Evolutionary conservation across 441 rosid species (phyloP).

Genomic region (California macrophylla): DNA sequence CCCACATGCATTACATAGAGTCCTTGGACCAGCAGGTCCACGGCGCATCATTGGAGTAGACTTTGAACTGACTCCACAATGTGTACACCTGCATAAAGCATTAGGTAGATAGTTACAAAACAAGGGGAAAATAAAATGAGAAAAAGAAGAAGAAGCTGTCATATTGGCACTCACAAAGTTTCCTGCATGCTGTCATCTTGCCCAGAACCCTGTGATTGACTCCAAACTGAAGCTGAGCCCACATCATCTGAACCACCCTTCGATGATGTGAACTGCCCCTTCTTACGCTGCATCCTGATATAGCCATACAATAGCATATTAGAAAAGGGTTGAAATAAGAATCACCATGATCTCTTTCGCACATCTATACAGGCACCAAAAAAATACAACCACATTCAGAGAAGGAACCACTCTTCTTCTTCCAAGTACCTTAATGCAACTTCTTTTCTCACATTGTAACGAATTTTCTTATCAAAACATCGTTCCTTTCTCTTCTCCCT

Average conservation of each 20-base stretch:
- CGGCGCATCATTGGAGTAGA: slow-evolving; percentile 31
- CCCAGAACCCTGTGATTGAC: slow-evolving; percentile 17
- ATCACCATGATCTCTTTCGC: background rate
- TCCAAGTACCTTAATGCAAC: slow-evolving; percentile 25
- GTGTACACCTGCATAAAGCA: slow-evolving; percentile 16
- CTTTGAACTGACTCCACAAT: slow-evolving; percentile 26
- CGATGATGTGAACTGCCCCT: slow-evolving; percentile 28
- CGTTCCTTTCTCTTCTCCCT: slow-evolving; percentile 29
- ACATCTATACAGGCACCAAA: background rate
- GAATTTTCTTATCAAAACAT: slow-evolving; percentile 28
- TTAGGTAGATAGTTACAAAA: background rate
- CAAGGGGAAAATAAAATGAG: background rate
- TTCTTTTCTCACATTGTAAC: slow-evolving; percentile 26
- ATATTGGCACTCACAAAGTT: slow-evolving; percentile 18
- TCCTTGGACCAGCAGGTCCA: slow-evolving; percentile 27
- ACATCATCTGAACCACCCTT: slow-evolving; percentile 22
- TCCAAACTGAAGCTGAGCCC: slow-evolving; percentile 24
- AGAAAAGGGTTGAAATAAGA: background rate
- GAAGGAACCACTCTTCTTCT: background rate
- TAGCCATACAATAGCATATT: slow-evolving; percentile 3
- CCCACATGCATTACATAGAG: slow-evolving; percentile 28
- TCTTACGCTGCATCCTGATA: slow-evolving; percentile 32
- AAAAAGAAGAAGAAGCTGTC: background rate
- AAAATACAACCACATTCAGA: background rate
- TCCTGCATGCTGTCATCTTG: slow-evolving; percentile 22